phyloP scores from a whole-genome alignment of 148 eudicot genomes.

The Rhododendron henanense region DNA sequence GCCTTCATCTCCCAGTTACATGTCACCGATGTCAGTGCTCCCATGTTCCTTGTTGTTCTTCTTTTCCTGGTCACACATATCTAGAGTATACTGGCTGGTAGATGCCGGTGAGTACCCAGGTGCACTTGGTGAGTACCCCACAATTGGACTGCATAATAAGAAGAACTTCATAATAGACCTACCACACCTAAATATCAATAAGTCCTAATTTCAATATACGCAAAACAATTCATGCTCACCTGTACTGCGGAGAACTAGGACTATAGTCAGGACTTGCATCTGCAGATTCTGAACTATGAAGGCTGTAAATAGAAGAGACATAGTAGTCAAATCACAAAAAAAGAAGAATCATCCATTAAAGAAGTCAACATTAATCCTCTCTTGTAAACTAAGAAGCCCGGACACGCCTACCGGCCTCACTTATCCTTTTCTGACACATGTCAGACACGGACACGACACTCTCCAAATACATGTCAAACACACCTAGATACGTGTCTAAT shows the following conservation, averaged over 20 bases:
- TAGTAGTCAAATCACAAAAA: neutral
- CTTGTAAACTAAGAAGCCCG: neutral
- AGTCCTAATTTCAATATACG: neutral
- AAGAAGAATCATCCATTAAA: neutral
- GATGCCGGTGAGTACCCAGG: slow-evolving; percentile 43
- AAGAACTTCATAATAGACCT: neutral
- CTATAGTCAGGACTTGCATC: slow-evolving; percentile 30
- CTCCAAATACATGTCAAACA: too few relatives aligned
- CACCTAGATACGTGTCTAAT: too few relatives aligned
- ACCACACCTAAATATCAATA: neutral
- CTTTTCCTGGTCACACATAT: neutral
- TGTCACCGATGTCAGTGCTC: neutral
- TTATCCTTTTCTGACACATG: too few relatives aligned
- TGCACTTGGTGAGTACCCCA: slow-evolving; percentile 39
- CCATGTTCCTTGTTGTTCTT: neutral
- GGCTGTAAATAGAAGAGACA: slow-evolving; percentile 17
- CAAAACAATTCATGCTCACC: slow-evolving; percentile 16
- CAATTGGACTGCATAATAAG: slow-evolving; percentile 29
- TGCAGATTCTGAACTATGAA: slow-evolving; percentile 8
- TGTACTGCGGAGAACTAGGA: slow-evolving; percentile 39
- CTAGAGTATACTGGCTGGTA: slow-evolving; percentile 31
- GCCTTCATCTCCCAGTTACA: neutral
- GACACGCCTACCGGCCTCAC: too few relatives aligned
- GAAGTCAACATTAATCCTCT: neutral
- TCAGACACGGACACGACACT: too few relatives aligned